Evolutionary conservation across 2,329 filamentous ascomycete species (phyloP).

Genomic region (Stagonosporopsis chrysanthemi): DNA sequence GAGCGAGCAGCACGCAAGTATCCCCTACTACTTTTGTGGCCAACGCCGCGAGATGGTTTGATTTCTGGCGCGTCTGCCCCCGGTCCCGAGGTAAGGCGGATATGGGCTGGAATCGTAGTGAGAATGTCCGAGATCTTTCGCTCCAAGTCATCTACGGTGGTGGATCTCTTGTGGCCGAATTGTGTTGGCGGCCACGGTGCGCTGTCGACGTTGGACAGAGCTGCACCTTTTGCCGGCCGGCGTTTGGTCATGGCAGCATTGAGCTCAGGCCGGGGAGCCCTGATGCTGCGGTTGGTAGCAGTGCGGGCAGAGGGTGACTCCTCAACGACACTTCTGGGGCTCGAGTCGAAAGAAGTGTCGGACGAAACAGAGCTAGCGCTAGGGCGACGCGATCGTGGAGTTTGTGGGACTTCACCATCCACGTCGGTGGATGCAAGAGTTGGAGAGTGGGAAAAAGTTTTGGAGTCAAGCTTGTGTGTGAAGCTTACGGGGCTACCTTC

Average conservation of each 20-base stretch:
- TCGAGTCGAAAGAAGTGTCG: constrained; percentile 41
- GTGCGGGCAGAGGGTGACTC: constrained; percentile 49
- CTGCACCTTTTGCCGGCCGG: constrained; percentile 40
- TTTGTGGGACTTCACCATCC: constrained; percentile 36
- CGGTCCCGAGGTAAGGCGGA: constrained; percentile 67
- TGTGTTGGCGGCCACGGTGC: constrained; percentile 48
- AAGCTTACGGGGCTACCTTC: constrained; percentile 6
- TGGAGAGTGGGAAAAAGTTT: constrained; percentile 26
- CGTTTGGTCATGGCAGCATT: constrained; percentile 55
- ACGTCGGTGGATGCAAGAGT: constrained; percentile 31
- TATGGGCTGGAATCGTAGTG: constrained; percentile 77
- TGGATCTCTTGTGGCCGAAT: constrained; percentile 38
- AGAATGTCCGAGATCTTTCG: constrained; percentile 82
- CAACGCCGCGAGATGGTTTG: constrained; percentile 37
- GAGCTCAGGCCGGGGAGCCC: constrained; percentile 49
- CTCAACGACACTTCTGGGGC: constrained; percentile 38
- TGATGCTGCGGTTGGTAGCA: constrained; percentile 34
- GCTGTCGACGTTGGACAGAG: constrained; percentile 47
- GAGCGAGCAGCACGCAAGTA: constrained; percentile 46
- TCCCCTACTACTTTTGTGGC: constrained; percentile 39
- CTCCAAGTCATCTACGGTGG: constrained; percentile 69
- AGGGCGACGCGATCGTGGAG: constrained; percentile 40
- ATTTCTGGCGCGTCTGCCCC: constrained; percentile 42
- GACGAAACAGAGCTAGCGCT: constrained; percentile 45
- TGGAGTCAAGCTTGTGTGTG: constrained; percentile 6